phyloP scores from a whole-genome alignment of 805 yeast genomes.

The Lipomyces spencermartinsiae region DNA sequence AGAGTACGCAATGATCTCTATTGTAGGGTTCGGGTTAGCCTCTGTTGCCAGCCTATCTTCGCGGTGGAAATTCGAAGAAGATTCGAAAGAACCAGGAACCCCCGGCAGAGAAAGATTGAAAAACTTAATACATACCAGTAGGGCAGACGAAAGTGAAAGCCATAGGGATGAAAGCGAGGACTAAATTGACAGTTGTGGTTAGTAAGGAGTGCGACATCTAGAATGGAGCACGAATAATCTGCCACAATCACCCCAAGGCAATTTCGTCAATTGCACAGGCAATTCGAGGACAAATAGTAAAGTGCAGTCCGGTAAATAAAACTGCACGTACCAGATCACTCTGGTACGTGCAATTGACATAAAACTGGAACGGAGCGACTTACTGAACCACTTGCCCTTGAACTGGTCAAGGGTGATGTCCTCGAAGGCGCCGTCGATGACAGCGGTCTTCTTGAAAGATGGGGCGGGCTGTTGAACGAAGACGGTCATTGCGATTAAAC shows the following conservation, averaged over 20 bases:
- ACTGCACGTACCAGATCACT: background rate
- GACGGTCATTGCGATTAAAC: slow-evolving; percentile 72
- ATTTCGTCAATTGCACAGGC: background rate
- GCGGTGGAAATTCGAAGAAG: background rate
- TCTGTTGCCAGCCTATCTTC: too few species aligned
- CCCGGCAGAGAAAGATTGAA: background rate
- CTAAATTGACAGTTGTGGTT: slow-evolving; percentile 29
- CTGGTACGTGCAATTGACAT: background rate
- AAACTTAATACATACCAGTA: slow-evolving; percentile 52
- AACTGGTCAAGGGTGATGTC: slow-evolving; percentile 92
- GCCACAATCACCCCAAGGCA: background rate
- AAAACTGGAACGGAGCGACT: background rate
- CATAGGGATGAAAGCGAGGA: slow-evolving; percentile 95
- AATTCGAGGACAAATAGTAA: background rate
- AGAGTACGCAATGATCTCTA: slow-evolving; percentile 95
- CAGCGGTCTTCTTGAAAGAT: slow-evolving; percentile 94
- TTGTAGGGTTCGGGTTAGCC: background rate
- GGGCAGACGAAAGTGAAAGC: slow-evolving; percentile 99
- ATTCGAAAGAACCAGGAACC: background rate
- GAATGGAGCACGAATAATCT: too few species aligned
- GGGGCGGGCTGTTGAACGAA: slow-evolving; percentile 96
- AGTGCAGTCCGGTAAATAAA: background rate
- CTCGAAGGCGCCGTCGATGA: slow-evolving; percentile 94
- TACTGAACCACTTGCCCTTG: slow-evolving; percentile 93
- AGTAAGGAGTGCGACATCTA: background rate